Evolutionary conservation across 768 basidiomycete species (phyloP), one percentile per base, ranked within the genome.

Genomic region (Termitomyces sp.): DNA sequence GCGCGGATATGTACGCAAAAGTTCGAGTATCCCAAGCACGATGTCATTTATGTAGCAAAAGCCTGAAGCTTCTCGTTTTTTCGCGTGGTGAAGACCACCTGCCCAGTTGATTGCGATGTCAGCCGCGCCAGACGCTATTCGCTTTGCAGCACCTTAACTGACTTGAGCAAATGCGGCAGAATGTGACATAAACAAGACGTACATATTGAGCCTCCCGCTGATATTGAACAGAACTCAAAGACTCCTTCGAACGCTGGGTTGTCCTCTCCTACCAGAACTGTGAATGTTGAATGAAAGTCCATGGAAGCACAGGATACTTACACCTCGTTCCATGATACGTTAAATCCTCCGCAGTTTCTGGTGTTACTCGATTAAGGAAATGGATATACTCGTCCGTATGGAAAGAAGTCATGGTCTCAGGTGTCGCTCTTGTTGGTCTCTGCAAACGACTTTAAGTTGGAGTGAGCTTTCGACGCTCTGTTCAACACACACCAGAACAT

Each of bases 41-140:
- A 98, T 99, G 72, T 95, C 92, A 72, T 99, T 99, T 75, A 98
- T 88, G 77, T 98, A 99, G 79, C 97, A 99, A 74, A 99, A 99
- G 8, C 97, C 97, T 7, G 91, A 92, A 0, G 96, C 97, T 75
- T 98, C 97, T 60, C 91, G 85, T 70, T 98, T 98, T 77, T 99
- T 99, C n/a, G 97, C 97, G 72, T 99, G 97, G 74, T 99, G 97
- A 5, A 99, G 81, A 1, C 97, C 97, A 7, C 97, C 97, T 0
- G 97, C 93, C 97, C 95, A 98, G 75, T 98, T 97, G 63, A 98
- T 92, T 2, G 88, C 87, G 53, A 98, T 98, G 74, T 98, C 96
- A 66, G 94, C 81, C 1, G 88, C 80, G 6, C 95, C 95, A 6
- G 84, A 82, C 51, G 89, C 80, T 61, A 98, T 80, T 31, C 88